These are phyloP conservation scores for Auricularia heimuer DNA, from an alignment of 768 basidiomycete genomes.

Conservation along the genomic window DNA sequence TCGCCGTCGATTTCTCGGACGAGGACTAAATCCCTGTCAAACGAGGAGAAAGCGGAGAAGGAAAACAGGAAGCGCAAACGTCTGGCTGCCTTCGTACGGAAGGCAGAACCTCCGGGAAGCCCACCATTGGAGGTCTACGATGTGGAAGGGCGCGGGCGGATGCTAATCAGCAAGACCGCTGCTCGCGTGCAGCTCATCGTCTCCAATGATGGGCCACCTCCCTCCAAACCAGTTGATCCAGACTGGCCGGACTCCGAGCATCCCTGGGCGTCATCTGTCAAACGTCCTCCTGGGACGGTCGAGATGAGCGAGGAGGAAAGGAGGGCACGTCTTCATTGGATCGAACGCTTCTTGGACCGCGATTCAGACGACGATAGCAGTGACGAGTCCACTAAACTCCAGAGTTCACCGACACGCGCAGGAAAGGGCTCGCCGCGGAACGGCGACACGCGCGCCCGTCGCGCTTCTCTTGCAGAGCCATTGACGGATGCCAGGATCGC, in stretches of 20 bases:
- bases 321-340: constrained; percentile 51
- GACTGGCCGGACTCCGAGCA: constrained; percentile 76
- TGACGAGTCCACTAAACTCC: constrained; percentile 5
- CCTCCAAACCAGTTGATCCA: constrained; percentile 28
- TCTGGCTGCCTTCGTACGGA: constrained; percentile 54
- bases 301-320: constrained; percentile 29
- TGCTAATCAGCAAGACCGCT: constrained; percentile 50
- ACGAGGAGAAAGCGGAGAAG: constrained; percentile 35
- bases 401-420: neutral
- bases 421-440: neutral
- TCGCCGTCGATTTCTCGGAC: neutral
- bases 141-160: constrained; percentile 58
- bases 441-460: neutral
- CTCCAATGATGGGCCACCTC: neutral
- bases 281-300: constrained; percentile 14
- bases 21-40: constrained; percentile 7
- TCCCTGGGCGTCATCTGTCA: constrained; percentile 56
- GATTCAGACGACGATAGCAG: constrained; percentile 38
- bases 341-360: constrained; percentile 63
- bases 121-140: constrained; percentile 39
- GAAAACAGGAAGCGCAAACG: constrained; percentile 59
- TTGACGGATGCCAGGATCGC: constrained; percentile 58
- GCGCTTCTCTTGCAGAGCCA: neutral
- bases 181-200: constrained; percentile 19
- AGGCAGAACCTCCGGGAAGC: constrained; percentile 18